These are phyloP conservation scores for Phytophthora syringae DNA, from an alignment of 352 stramenopile species.

Conservation along the genomic window DNA sequence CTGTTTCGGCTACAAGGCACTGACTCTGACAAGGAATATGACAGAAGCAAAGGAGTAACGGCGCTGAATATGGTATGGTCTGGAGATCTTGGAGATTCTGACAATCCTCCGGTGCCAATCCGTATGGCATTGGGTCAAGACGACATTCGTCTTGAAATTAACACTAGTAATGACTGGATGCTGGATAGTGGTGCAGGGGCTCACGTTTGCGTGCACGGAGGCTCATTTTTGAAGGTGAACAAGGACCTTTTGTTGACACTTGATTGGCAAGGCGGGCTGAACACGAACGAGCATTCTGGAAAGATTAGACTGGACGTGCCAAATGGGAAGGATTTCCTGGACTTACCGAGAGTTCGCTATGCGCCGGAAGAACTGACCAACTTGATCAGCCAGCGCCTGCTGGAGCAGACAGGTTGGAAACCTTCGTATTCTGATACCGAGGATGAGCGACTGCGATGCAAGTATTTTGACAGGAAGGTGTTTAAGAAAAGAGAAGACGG, in stretches of 20 bases:
- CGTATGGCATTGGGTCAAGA: neutral
- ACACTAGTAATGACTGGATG: constrained; percentile 4
- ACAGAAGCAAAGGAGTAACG: neutral
- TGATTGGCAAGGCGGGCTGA: constrained; percentile 1
- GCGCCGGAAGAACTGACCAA: neutral
- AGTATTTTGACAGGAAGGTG: neutral
- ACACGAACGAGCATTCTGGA: neutral
- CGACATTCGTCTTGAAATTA: neutral
- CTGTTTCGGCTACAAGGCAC: constrained; percentile 7
- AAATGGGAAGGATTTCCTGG: neutral
- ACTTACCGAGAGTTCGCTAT: neutral
- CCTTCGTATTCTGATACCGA: constrained; percentile 2
- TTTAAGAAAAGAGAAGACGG: neutral
- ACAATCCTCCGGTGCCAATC: constrained; percentile 15
- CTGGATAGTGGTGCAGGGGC: constrained; percentile 12
- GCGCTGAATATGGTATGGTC: constrained; percentile 2
- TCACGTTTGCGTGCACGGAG: constrained; percentile 12
- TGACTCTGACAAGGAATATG: neutral
- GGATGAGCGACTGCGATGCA: neutral
- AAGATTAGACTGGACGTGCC: neutral
- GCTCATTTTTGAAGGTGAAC: constrained; percentile 4
- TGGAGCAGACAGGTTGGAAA: constrained; percentile 1
- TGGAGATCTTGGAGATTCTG: constrained; percentile 4
- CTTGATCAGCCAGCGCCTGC: neutral
- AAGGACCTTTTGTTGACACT: constrained; percentile 4